These are phyloP conservation scores for Trichoderma endophyticum DNA, from an alignment of 2,329 filamentous ascomycete genomes.

Conservation along the genomic window DNA sequence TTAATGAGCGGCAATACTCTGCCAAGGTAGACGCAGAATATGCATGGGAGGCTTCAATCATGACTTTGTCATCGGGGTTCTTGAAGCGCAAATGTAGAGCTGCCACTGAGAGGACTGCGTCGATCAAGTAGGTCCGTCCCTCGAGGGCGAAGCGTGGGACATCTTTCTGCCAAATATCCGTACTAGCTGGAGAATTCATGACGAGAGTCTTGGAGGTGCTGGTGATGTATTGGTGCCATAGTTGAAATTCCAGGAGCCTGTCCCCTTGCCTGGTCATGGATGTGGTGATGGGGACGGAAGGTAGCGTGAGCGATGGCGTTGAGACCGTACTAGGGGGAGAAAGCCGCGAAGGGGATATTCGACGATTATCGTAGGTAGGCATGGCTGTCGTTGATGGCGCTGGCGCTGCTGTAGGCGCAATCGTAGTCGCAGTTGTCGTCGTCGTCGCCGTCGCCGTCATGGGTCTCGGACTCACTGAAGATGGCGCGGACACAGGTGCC, in stretches of 20 bases:
- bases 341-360: constrained; percentile 9
- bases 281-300: constrained; percentile 26
- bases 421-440: constrained; percentile 21
- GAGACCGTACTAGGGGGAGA: constrained; percentile 12
- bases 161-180: constrained; percentile 57
- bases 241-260: constrained; percentile 56
- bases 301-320: constrained; percentile 21
- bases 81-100: constrained; percentile 59
- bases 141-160: constrained; percentile 61
- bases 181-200: constrained; percentile 48
- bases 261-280: constrained; percentile 38
- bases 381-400: background rate
- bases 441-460: constrained; percentile 25
- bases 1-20: constrained; percentile 56
- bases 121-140: constrained; percentile 56
- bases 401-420: constrained; percentile 15
- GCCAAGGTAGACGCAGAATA: constrained; percentile 63
- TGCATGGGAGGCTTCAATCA: constrained; percentile 61
- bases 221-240: constrained; percentile 64
- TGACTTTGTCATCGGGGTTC: constrained; percentile 54
- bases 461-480: constrained; percentile 18
- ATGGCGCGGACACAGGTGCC: background rate
- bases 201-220: constrained; percentile 59
- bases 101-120: constrained; percentile 62
- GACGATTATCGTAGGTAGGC: background rate